Conservation (phyloP, 352 stramenopile species). For the Phytophthora pluvialis region DNA sequence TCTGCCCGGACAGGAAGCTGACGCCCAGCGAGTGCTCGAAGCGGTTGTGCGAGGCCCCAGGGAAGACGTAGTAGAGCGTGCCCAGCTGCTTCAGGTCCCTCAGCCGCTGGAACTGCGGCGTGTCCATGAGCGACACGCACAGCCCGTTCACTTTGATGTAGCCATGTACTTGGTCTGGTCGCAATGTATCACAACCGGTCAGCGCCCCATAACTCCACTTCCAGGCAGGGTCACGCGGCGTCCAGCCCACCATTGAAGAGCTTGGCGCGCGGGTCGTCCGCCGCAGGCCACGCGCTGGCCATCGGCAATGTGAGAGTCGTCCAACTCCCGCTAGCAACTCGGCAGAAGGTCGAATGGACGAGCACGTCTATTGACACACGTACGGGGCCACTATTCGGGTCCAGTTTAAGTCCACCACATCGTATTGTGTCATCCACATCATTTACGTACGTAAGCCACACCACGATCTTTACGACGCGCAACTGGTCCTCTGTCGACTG, state of each 20-base stretch:
- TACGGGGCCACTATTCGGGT: not conserved
- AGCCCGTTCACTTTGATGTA: conserved; percentile 82
- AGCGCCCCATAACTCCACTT: conserved; percentile 4
- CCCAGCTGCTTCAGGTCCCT: conserved; percentile 95
- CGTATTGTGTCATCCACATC: not conserved
- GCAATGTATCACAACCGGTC: conserved; percentile 11
- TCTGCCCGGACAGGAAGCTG: conserved; percentile 91
- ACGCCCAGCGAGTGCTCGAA: conserved; percentile 97
- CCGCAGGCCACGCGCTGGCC: conserved; percentile 28
- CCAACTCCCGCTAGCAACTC: not conserved
- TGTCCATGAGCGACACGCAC: conserved; percentile 91
- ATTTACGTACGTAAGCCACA: conserved; percentile 5
- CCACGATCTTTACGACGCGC: conserved; percentile 7
- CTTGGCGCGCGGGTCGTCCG: conserved; percentile 47
- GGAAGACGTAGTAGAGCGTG: conserved; percentile 88
- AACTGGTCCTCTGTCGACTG: not conserved
- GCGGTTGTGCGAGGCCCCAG: conserved; percentile 91
- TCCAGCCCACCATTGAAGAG: conserved; percentile 64
- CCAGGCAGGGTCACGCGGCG: not conserved
- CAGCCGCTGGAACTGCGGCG: conserved; percentile 95
- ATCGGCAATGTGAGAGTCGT: conserved; percentile 11
- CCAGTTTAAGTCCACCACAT: not conserved
- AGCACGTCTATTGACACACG: not conserved
- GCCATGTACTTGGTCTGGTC: conserved; percentile 77
- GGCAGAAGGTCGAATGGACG: conserved; percentile 5